A percentile compares a stretch with the other conserved stretches of the same genome.
phyloP scores from a whole-genome alignment of 1,284 basidiomycete species.

The Neotropicomus parvogracilis region DNA sequence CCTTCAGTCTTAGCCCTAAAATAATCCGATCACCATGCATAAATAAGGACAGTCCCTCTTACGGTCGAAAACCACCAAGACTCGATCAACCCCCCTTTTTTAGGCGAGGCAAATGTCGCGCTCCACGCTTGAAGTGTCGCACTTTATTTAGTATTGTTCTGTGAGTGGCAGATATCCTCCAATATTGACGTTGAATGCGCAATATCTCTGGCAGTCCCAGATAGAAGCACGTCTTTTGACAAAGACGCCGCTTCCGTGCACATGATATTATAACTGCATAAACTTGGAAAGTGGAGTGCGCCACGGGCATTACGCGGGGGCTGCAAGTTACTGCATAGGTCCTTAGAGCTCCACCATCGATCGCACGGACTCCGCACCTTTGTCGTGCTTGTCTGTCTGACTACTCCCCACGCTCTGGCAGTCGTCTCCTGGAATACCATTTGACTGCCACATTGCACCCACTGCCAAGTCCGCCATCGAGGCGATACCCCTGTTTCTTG shows the following conservation, averaged over 20 bases:
- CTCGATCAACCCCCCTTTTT: neutral
- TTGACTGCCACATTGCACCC: constrained; percentile 1
- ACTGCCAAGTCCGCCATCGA: neutral
- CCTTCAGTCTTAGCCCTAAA: constrained; percentile 1
- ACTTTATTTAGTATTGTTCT: neutral
- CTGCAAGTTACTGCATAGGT: neutral
- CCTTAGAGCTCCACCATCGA: constrained; percentile 4
- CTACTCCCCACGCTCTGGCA: too few species aligned
- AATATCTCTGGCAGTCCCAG: neutral
- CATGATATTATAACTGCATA: constrained; percentile 1
- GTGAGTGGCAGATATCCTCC: neutral
- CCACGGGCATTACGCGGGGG: neutral
- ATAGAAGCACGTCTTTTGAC: neutral
- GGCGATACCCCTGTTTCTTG: neutral
- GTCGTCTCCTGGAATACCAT: too few species aligned
- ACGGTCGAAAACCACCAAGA: neutral
- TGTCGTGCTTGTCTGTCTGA: neutral
- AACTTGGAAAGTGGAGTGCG: constrained; percentile 16
- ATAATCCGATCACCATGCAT: constrained; percentile 9
- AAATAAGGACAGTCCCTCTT: neutral
- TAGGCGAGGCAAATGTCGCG: neutral
- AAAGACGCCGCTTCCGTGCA: neutral
- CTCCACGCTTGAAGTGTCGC: neutral
- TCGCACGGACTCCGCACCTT: neutral
- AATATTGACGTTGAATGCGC: neutral